A percentile compares a stretch with the other conserved stretches of the same genome.
These are phyloP conservation scores for Aspergillus intermedius DNA, from an alignment of 2,329 filamentous ascomycete species.

Conservation along the genomic window DNA sequence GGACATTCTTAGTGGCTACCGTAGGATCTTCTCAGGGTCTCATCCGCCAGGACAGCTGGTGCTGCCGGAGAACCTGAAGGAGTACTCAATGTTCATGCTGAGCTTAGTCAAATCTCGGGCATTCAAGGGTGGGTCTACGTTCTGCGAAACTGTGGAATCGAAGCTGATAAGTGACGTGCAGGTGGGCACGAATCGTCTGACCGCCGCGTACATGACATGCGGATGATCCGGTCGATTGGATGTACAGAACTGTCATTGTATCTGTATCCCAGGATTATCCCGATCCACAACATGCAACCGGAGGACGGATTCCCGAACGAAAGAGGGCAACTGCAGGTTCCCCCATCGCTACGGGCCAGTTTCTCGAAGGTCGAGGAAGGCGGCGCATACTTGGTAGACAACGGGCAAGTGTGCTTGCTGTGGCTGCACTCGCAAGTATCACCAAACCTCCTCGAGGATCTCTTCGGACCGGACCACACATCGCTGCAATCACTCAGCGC, in stretches of 20 bases:
- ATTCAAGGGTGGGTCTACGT: conserved; percentile 59
- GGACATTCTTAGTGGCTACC: conserved; percentile 83
- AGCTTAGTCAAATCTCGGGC: conserved; percentile 83
- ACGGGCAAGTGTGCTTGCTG: conserved; percentile 82
- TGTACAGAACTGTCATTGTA: conserved; percentile 80
- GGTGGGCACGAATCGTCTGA: conserved; percentile 86
- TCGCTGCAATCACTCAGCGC: conserved; percentile 72
- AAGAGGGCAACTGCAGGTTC: conserved; percentile 80
- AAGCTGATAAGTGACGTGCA: conserved; percentile 12
- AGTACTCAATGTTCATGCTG: conserved; percentile 94
- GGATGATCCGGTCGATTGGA: conserved; percentile 83
- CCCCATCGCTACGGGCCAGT: conserved; percentile 69
- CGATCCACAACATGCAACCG: conserved; percentile 80
- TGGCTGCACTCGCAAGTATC: conserved; percentile 93
- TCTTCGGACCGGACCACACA: conserved; percentile 72
- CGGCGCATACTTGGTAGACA: conserved; percentile 90
- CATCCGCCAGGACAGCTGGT: conserved; percentile 90
- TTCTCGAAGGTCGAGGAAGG: conserved; percentile 87
- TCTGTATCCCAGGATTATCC: conserved; percentile 88
- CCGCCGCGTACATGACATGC: conserved; percentile 82
- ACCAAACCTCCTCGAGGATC: conserved; percentile 80
- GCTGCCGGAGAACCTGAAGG: conserved; percentile 90
- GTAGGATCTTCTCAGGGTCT: conserved; percentile 81
- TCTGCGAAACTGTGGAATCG: neutral
- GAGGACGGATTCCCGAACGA: conserved; percentile 91